Evolutionary conservation across 176 grass and related monocot genomes (phyloP).

Genomic region (Eragrostis curvula): DNA sequence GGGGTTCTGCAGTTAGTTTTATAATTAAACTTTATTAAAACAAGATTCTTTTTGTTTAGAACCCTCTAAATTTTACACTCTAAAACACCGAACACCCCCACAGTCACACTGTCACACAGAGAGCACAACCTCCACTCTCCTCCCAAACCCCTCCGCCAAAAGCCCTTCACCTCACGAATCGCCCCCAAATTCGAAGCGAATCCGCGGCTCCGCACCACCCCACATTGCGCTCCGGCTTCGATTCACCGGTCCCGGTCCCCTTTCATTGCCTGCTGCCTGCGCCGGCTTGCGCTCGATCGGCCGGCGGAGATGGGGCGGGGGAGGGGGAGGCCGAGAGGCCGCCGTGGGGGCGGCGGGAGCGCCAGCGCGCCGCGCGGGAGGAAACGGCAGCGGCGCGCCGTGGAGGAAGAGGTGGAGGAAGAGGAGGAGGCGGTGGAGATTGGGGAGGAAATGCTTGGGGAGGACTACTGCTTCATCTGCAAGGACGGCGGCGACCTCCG

Average conservation of each 20-base stretch:
- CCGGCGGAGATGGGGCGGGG: not conserved
- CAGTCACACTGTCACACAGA: not conserved
- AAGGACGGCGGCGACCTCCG: constrained; percentile 58
- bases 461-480: constrained; percentile 55
- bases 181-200: not conserved
- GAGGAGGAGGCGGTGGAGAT: not conserved
- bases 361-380: not conserved
- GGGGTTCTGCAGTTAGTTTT: too few species aligned
- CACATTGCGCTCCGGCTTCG: constrained; percentile 1
- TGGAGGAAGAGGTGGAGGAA: not conserved
- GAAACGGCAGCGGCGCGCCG: constrained; percentile 25
- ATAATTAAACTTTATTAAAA: too few species aligned
- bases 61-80: too few species aligned
- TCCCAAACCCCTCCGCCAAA: not conserved
- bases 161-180: not conserved
- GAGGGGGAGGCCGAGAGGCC: too few species aligned
- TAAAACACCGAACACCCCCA: too few species aligned
- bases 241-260: not conserved
- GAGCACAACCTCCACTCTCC: not conserved
- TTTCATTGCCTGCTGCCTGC: not conserved
- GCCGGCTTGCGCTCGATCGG: constrained; percentile 8
- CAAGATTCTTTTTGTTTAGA: too few species aligned
- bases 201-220: not conserved
- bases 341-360: not conserved
- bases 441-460: not conserved